phyloP scores from a whole-genome alignment of 257 asterid genomes.

The Penstemon barbatus region DNA sequence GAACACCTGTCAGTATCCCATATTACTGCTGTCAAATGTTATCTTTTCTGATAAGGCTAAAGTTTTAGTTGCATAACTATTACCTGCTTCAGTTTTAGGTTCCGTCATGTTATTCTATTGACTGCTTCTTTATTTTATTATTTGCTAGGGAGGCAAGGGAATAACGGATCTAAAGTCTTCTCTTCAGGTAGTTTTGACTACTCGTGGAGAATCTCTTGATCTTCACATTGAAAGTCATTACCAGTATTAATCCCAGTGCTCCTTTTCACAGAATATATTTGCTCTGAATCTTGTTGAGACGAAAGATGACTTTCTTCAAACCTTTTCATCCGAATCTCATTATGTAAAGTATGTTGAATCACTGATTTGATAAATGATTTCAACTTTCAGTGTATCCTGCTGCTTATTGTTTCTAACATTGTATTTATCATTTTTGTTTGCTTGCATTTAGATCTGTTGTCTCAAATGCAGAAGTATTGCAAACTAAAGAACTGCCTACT shows the following conservation, averaged over 20 bases:
- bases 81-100: slow-evolving; percentile 20
- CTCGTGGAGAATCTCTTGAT: slow-evolving; percentile 10
- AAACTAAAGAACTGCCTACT: slow-evolving; percentile 34
- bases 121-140: slow-evolving; percentile 23
- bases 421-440: slow-evolving; percentile 24
- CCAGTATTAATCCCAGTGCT: slow-evolving; percentile 20
- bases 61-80: slow-evolving; percentile 15
- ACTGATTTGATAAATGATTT: neutral
- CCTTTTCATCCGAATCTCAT: slow-evolving; percentile 64
- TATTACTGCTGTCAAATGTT: slow-evolving; percentile 6
- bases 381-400: slow-evolving; percentile 9
- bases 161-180: slow-evolving; percentile 78
- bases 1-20: neutral
- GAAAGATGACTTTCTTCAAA: slow-evolving; percentile 78
- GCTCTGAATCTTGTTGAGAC: slow-evolving; percentile 80
- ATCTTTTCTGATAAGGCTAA: slow-evolving; percentile 13
- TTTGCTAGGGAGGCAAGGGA: slow-evolving; percentile 86
- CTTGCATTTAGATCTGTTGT: slow-evolving; percentile 55
- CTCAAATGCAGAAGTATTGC: slow-evolving; percentile 57
- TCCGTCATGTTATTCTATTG: slow-evolving; percentile 26
- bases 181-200: slow-evolving; percentile 60
- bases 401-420: slow-evolving; percentile 16
- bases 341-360: slow-evolving; percentile 63
- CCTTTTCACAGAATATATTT: slow-evolving; percentile 64
- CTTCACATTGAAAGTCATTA: slow-evolving; percentile 19